These are phyloP conservation scores for Candida orba DNA, from an alignment of 805 yeast genomes.

Conservation along the genomic window DNA sequence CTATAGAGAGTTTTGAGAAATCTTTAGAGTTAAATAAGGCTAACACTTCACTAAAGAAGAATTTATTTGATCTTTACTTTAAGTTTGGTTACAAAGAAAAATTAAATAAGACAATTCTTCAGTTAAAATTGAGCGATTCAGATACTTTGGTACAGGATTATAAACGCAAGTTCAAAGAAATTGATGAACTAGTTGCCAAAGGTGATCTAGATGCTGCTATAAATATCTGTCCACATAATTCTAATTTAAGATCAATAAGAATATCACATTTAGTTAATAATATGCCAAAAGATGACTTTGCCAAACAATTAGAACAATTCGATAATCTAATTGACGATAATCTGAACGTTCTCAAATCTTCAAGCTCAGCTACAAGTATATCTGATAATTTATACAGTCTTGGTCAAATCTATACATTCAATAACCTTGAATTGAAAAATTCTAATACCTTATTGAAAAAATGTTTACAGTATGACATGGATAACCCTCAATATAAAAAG, in stretches of 20 bases:
- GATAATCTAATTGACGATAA: conserved; percentile 21
- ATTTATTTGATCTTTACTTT: conserved; percentile 41
- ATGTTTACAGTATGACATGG: conserved; percentile 77
- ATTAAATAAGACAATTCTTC: conserved; percentile 13
- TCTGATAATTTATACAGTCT: conserved; percentile 24
- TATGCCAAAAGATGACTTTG: conserved; percentile 6
- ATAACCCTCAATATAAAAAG: conserved; percentile 49
- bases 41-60: conserved; percentile 41
- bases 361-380: conserved; percentile 16
- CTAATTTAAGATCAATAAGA: conserved; percentile 27
- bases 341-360: conserved; percentile 19
- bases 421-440: conserved; percentile 44
- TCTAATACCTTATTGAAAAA: conserved; percentile 37
- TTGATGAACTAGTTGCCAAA: conserved; percentile 17
- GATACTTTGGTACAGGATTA: conserved; percentile 13
- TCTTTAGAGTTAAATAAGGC: conserved; percentile 36
- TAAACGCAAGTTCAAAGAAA: conserved; percentile 13
- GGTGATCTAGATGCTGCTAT: conserved; percentile 29
- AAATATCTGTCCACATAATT: conserved; percentile 37
- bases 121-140: conserved; percentile 1
- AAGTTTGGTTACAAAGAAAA: conserved; percentile 45
- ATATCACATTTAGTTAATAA: conserved; percentile 24
- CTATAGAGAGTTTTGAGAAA: conserved; percentile 44
- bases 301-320: conserved; percentile 12
- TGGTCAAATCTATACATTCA: conserved; percentile 39